These are phyloP conservation scores for Fusarium dlaminii DNA, from an alignment of 2,329 filamentous ascomycete genomes.

Conservation along the genomic window DNA sequence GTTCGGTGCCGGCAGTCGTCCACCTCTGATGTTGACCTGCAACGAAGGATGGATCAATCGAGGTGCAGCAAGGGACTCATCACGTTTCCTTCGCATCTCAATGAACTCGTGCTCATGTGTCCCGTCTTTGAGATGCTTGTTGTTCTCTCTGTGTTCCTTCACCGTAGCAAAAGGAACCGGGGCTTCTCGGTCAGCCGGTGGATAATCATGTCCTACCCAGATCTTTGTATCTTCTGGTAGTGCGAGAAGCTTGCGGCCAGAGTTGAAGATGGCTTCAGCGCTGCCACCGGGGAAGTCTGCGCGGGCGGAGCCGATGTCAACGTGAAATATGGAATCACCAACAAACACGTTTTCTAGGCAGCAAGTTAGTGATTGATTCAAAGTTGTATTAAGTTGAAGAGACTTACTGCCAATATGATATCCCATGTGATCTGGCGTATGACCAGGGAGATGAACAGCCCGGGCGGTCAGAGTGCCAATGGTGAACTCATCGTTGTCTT, in stretches of 20 bases:
- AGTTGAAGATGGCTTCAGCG: constrained; percentile 55
- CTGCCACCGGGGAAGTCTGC: constrained; percentile 65
- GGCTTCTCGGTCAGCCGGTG: constrained; percentile 46
- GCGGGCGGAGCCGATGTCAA: constrained; percentile 61
- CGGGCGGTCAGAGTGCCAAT: constrained; percentile 58
- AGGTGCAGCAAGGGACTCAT: constrained; percentile 55
- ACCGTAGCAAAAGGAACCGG: constrained; percentile 57
- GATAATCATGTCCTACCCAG: constrained; percentile 66
- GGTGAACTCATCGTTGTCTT: constrained; percentile 62
- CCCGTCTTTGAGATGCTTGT: constrained; percentile 59
- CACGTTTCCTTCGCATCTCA: constrained; percentile 53
- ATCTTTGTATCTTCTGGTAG: constrained; percentile 57
- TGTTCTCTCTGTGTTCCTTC: constrained; percentile 54
- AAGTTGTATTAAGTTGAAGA: rapidly evolving
- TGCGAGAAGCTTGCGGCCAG: constrained; percentile 53
- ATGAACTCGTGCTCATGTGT: constrained; percentile 57
- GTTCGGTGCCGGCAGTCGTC: constrained; percentile 51
- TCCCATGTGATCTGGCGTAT: constrained; percentile 69
- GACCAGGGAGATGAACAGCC: constrained; percentile 66
- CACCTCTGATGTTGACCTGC: constrained; percentile 63
- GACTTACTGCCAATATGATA: constrained; percentile 61
- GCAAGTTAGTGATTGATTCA: rapidly evolving
- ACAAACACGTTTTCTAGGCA: constrained; percentile 57
- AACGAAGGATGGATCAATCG: constrained; percentile 60
- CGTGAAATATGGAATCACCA: constrained; percentile 63